Evolutionary conservation across 2,329 filamentous ascomycete genomes (phyloP), one percentile per base, ranked within the genome.

Genomic region (Aureobasidium sp.): DNA sequence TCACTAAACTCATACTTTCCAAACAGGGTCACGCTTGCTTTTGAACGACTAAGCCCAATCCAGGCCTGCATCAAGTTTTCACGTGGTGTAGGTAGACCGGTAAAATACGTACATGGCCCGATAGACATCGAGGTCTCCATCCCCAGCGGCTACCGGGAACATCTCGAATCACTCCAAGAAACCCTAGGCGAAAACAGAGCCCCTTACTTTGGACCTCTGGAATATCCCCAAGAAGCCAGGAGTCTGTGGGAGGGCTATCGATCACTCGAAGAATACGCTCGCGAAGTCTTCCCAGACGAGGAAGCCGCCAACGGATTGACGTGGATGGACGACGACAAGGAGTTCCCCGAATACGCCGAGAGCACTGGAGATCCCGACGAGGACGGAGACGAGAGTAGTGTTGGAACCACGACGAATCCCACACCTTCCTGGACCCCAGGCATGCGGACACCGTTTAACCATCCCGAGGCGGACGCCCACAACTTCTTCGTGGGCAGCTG

Each of bases 221-320:
- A 86, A 63, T 75, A 77, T 40, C 91, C 91, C 0, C 81, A 82
- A 9, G 85, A 91, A 67, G 90, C 92, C 0, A 79, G 93, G 64
- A 82, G 88, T 68, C 78, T 99, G 27, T 97, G 94, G 94, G 90
- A 96, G 71, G 94, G 91, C 4, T 91, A 91, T 67, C 82, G 94
- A 60, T 89, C 90, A 33, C 82, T 97, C 67, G 91, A 97, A 72
- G 94, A 97, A 75, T 99, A 97, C 73, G 93, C 93, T 1, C 82
- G 89, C 53, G 94, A 97, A 73, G 91, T 95, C 31, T 97, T 97
- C 69, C 90, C 91, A 0, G 82, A 97, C 14, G 94, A 99, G 74
- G 94, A 99, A 76, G 88, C 92, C 68, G 91, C 91, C 35, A 97
- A 97, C 72, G 93, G 93, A 5, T 77, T 94, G 70, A 90, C 88